These are phyloP conservation scores for Boechera divaricarpa DNA, from an alignment of 345 rosid genomes.

Conservation along the genomic window DNA sequence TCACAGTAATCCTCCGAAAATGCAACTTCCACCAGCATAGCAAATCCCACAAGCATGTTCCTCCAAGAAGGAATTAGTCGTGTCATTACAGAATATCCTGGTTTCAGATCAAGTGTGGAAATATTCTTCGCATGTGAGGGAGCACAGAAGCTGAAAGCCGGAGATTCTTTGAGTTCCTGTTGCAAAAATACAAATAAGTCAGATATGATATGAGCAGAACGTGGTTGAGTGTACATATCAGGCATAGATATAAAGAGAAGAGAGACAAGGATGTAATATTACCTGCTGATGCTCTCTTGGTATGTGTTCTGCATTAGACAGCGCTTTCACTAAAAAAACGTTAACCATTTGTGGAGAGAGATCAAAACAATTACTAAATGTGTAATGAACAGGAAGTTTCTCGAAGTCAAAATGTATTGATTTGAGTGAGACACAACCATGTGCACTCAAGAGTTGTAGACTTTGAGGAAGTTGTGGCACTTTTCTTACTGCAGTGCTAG, in stretches of 20 bases:
- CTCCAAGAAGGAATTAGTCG: not conserved
- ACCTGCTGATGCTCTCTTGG: not conserved
- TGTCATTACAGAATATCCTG: not conserved
- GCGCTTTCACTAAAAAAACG: not conserved
- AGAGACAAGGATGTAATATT: not conserved
- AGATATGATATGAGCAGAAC: not conserved
- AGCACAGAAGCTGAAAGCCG: conserved; percentile 1
- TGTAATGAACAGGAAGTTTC: not conserved
- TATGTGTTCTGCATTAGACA: not conserved
- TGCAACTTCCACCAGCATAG: conserved; percentile 4
- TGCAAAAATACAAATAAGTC: not conserved
- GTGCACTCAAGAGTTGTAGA: conserved; percentile 13
- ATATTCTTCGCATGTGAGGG: not conserved
- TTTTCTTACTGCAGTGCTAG: conserved; percentile 17
- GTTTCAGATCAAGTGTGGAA: not conserved
- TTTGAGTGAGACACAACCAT: conserved; percentile 1
- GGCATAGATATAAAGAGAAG: not conserved
- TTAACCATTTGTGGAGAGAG: not conserved
- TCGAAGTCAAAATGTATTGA: too few relatives aligned
- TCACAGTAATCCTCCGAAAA: not conserved
- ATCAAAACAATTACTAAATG: conserved; percentile 35
- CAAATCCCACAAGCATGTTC: not conserved
- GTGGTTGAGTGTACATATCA: not conserved
- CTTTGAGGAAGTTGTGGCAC: conserved; percentile 36
- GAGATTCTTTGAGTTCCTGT: not conserved